Evolutionary conservation across 2,329 filamentous ascomycete species (phyloP).

Genomic region (Teratosphaeriaceae sp.): DNA sequence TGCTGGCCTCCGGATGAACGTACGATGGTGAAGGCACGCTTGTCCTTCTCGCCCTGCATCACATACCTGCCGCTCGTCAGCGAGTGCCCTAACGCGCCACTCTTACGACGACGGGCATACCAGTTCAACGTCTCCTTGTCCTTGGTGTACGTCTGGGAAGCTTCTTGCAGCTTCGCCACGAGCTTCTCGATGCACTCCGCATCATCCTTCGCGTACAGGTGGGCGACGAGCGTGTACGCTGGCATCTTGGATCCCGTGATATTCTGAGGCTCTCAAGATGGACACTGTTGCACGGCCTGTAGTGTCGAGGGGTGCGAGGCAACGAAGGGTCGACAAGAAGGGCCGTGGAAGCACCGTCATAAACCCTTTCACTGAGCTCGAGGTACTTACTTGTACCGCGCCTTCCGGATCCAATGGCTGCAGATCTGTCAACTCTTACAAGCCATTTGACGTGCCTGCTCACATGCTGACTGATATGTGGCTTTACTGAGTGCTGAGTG

Average conservation of each 20-base stretch:
- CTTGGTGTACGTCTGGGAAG: slow-evolving; percentile 63
- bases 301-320: too few species aligned
- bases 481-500: too few species aligned
- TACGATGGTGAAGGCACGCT: slow-evolving; percentile 63
- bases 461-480: too few species aligned
- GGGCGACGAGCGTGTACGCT: slow-evolving; percentile 59
- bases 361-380: too few species aligned
- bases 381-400: too few species aligned
- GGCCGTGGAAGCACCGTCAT: too few species aligned
- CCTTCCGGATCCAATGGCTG: too few species aligned
- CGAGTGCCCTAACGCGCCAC: not conserved
- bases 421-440: too few species aligned
- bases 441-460: too few species aligned
- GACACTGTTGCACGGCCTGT: too few species aligned
- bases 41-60: slow-evolving; percentile 66
- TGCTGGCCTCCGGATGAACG: not conserved
- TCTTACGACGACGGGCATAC: slow-evolving; percentile 13
- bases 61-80: slow-evolving; percentile 72
- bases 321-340: too few species aligned
- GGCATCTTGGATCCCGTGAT: slow-evolving; percentile 21
- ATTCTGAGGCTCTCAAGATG: too few species aligned
- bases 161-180: slow-evolving; percentile 66
- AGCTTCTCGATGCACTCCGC: slow-evolving; percentile 58
- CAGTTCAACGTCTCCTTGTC: slow-evolving; percentile 56
- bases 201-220: slow-evolving; percentile 63